These are phyloP conservation scores for Amphibolis antarctica DNA, from an alignment of 106 monocot genomes.

Conservation along the genomic window DNA sequence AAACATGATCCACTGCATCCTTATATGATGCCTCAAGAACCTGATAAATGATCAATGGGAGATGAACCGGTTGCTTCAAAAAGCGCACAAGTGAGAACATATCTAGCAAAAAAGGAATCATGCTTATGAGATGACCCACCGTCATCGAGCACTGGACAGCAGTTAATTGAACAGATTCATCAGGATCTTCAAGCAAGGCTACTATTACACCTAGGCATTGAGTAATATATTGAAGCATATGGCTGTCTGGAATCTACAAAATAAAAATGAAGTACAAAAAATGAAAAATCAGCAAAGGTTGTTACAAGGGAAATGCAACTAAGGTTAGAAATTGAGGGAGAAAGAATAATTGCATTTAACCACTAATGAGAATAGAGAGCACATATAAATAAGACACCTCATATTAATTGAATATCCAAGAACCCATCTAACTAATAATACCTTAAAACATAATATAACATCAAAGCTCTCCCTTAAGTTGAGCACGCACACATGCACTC, in stretches of 20 bases:
- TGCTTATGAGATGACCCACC: constrained; percentile 28
- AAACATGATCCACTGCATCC: constrained; percentile 70
- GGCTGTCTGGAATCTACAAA: constrained; percentile 74
- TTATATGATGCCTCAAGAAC: constrained; percentile 55
- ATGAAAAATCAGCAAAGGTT: neutral
- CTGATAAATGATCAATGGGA: constrained; percentile 21
- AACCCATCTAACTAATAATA: too few species aligned
- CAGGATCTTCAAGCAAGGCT: constrained; percentile 91
- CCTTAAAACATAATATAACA: too few species aligned
- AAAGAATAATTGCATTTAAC: too few species aligned
- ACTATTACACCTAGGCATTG: constrained; percentile 81
- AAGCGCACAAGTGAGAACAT: neutral
- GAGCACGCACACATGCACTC: too few species aligned
- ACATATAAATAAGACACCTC: too few species aligned
- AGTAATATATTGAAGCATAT: constrained; percentile 50
- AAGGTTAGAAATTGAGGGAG: too few species aligned
- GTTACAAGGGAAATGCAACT: too few species aligned
- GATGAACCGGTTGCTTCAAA: constrained; percentile 1
- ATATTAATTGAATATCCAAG: too few species aligned
- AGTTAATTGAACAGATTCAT: constrained; percentile 88
- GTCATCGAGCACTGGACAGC: constrained; percentile 69
- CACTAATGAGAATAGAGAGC: too few species aligned
- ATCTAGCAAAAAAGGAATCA: too few species aligned
- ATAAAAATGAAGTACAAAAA: constrained; percentile 1
- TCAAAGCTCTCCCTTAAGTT: too few species aligned